These are phyloP conservation scores for Claviceps digitariae DNA, from an alignment of 2,329 filamentous ascomycete genomes.

Conservation along the genomic window DNA sequence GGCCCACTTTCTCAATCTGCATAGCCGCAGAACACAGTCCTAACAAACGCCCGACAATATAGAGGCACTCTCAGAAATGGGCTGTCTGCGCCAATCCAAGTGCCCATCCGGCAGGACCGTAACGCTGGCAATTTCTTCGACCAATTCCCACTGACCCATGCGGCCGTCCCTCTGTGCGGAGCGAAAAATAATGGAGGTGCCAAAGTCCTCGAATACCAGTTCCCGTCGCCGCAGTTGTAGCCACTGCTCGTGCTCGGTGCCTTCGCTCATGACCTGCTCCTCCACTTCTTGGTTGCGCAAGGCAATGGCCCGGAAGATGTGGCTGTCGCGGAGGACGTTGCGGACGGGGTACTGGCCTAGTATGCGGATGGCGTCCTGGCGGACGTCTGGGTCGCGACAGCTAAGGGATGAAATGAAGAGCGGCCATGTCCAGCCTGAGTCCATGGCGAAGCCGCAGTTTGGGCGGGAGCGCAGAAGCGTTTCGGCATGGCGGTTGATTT, in stretches of 20 bases:
- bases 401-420: slow-evolving; percentile 27
- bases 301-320: slow-evolving; percentile 25
- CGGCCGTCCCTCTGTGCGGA: slow-evolving; percentile 18
- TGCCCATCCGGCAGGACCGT: slow-evolving; percentile 16
- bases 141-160: slow-evolving; percentile 22
- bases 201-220: slow-evolving; percentile 25
- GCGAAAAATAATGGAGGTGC: slow-evolving; percentile 23
- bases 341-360: slow-evolving; percentile 26
- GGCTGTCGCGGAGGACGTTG: slow-evolving; percentile 30
- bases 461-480: slow-evolving; percentile 21
- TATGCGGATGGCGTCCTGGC: slow-evolving; percentile 26
- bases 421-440: slow-evolving; percentile 32
- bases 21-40: not conserved
- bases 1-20: not conserved
- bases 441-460: slow-evolving; percentile 30
- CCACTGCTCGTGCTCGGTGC: slow-evolving; percentile 23
- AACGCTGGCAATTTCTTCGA: slow-evolving; percentile 24
- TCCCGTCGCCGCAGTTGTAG: slow-evolving; percentile 23
- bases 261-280: slow-evolving; percentile 17
- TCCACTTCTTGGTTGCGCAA: slow-evolving; percentile 25
- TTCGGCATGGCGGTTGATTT: slow-evolving; percentile 26
- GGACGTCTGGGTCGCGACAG: slow-evolving; percentile 24
- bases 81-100: slow-evolving; percentile 22
- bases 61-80: slow-evolving; percentile 21
- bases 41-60: slow-evolving; percentile 17